Evolutionary conservation across 2,329 filamentous ascomycete genomes (phyloP), one percentile per base, ranked within the genome.

Genomic region (Aureobasidium mangrovei): DNA sequence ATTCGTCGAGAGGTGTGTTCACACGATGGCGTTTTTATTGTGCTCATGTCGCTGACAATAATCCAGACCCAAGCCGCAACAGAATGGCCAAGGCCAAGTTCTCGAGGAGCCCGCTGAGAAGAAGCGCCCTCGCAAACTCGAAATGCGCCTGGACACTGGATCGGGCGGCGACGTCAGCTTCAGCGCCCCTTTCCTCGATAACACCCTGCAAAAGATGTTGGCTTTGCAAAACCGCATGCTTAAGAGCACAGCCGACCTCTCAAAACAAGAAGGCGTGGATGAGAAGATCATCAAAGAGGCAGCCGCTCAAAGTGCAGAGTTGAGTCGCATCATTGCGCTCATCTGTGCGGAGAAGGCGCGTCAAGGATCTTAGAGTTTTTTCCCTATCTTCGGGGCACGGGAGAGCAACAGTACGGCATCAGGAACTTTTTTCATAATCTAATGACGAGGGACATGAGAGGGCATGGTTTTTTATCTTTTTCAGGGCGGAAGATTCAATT

Each of bases 301-400:
- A 51, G 76, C 75, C 49, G 67, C 70, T 10, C 74, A 77, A 64
- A 72, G 68, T 31, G 74, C 74, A 1, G 74, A 77, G 64, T 58
- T 77, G 57, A 72, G 69, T 48, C 62, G 72, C 51, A 75, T 77
- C 54, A 77, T 77, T 57, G 74, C 74, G 1, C 60, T 77, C 59
- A 77, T 77, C 53, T 77, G 74, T 60, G 71, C 74, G 2, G 74
- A 77, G 69, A 77, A 77, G 65, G 74, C 74, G 4, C 69, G 74
- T 58, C 74, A 77, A 59, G 72, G 73, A 10, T 68, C 67, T 44
- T 69, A 60, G 59, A 35, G 10, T 46, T 42, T 48, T 28, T 26
- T 18, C 32, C 29, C 38, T 18, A 29, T 51, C 47, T 18, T 41
- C 47, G 47, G 49, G 36, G 49, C 39, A n/a, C 49, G 31, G 32